Conservation (phyloP, 2,329 filamentous ascomycete species). For the Cryphonectria radicalis region DNA sequence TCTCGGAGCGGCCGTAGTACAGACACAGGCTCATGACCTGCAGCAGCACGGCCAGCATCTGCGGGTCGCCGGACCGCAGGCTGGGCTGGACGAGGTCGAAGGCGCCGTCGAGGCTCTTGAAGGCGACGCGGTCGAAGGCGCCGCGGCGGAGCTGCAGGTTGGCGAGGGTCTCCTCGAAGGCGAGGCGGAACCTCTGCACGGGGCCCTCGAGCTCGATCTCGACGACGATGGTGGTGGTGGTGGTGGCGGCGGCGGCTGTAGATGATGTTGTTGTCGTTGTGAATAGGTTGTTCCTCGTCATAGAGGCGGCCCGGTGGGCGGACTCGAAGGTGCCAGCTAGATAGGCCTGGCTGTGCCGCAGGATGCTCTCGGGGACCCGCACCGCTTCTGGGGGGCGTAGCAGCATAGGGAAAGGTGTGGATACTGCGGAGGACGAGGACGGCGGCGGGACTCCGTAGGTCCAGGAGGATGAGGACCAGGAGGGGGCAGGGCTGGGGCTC, state of each 20-base stretch:
- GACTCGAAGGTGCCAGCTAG: constrained; percentile 13
- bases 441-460: neutral
- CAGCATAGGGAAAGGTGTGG: neutral
- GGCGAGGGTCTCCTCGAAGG: constrained; percentile 23
- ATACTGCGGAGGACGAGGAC: neutral
- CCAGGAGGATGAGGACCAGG: neutral
- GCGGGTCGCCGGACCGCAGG: constrained; percentile 15
- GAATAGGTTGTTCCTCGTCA: neutral
- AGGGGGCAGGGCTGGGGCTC: neutral
- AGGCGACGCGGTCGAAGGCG: constrained; percentile 18
- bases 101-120: constrained; percentile 19
- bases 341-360: constrained; percentile 18
- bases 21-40: constrained; percentile 22
- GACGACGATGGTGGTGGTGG: neutral
- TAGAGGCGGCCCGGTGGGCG: no score
- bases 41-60: constrained; percentile 15
- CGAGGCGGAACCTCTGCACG: constrained; percentile 18
- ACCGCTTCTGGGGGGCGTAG: constrained; percentile 10
- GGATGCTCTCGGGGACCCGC: constrained; percentile 20
- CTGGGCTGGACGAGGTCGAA: constrained; percentile 20
- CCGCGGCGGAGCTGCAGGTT: constrained; percentile 14
- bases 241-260: neutral
- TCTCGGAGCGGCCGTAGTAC: constrained; percentile 18
- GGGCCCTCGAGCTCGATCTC: constrained; percentile 22
- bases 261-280: neutral